Conservation (phyloP, 1,284 basidiomycete genomes). For the Mycena citricolor region DNA sequence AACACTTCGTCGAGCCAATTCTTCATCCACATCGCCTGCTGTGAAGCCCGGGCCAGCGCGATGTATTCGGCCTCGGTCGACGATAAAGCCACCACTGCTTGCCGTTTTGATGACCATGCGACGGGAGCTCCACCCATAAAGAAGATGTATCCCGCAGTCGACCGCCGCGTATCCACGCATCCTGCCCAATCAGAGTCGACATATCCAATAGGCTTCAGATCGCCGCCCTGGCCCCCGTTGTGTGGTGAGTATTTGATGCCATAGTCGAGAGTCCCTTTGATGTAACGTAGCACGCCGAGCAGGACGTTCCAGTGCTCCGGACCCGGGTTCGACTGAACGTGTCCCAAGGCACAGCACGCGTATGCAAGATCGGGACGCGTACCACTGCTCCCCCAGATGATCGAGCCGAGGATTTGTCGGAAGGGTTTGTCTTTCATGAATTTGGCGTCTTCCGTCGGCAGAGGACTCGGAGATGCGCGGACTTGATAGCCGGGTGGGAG, state of each 20-base stretch:
- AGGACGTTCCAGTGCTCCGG: slow-evolving; percentile 6
- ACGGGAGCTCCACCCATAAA: slow-evolving; percentile 16
- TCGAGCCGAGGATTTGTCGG: not conserved
- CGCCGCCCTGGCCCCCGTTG: too few relatives aligned
- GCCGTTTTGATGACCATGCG: slow-evolving; percentile 18
- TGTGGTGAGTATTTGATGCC: slow-evolving; percentile 2
- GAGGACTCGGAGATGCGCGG: not conserved
- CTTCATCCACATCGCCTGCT: slow-evolving; percentile 6
- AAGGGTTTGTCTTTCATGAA: slow-evolving; percentile 4
- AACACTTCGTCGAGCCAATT: slow-evolving; percentile 6
- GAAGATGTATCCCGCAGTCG: slow-evolving; percentile 16
- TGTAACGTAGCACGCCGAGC: slow-evolving; percentile 4
- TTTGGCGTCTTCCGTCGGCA: not conserved
- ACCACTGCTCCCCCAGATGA: slow-evolving; percentile 3
- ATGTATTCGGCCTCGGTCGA: slow-evolving; percentile 4
- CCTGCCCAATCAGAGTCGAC: slow-evolving; percentile 17
- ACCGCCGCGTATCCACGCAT: slow-evolving; percentile 7
- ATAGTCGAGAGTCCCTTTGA: slow-evolving; percentile 5
- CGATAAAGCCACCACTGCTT: slow-evolving; percentile 3
- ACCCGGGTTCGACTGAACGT: slow-evolving; percentile 5
- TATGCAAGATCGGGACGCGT: slow-evolving; percentile 3
- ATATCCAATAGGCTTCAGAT: slow-evolving; percentile 7
- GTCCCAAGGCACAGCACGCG: slow-evolving; percentile 3
- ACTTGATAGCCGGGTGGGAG: not conserved
- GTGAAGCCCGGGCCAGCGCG: not conserved